These are phyloP conservation scores for Colletotrichum costaricense DNA, from an alignment of 2,329 filamentous ascomycete species.

Conservation along the genomic window DNA sequence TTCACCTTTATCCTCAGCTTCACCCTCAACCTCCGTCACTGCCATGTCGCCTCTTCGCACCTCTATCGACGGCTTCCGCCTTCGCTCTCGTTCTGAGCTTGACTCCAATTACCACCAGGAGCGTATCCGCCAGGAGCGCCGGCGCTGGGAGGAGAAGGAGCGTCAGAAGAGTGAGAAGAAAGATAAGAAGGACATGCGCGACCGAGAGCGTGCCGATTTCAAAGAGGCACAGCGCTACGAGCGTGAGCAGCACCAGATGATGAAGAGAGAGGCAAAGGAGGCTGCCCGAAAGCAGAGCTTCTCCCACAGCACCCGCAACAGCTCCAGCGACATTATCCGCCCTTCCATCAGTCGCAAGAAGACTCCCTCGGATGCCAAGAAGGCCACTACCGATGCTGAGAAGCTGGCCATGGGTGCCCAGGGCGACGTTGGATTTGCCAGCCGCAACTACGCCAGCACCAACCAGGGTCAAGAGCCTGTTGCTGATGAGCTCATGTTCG, in stretches of 20 bases:
- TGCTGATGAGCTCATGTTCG: constrained; percentile 57
- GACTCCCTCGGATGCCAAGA: constrained; percentile 41
- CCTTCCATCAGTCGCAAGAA: constrained; percentile 44
- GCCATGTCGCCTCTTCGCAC: constrained; percentile 66
- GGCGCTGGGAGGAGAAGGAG: constrained; percentile 73
- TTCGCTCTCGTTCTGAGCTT: constrained; percentile 70
- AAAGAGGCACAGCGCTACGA: constrained; percentile 66
- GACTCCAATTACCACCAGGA: constrained; percentile 64
- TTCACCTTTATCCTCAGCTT: constrained; percentile 44
- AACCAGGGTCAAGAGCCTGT: constrained; percentile 45
- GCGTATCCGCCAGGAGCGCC: constrained; percentile 69
- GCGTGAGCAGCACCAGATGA: constrained; percentile 50
- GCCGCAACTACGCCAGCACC: constrained; percentile 59
- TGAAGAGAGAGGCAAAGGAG: constrained; percentile 29
- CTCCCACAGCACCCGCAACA: constrained; percentile 45
- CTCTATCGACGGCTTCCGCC: constrained; percentile 71
- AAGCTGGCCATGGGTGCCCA: constrained; percentile 47
- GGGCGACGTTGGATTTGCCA: constrained; percentile 48
- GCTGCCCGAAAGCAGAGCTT: constrained; percentile 53
- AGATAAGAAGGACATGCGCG: constrained; percentile 67
- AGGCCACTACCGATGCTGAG: constrained; percentile 46
- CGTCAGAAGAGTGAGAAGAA: constrained; percentile 71
- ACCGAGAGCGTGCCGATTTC: constrained; percentile 67
- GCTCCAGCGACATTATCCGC: constrained; percentile 45
- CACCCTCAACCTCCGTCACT: constrained; percentile 46